Evolutionary conservation across 2,329 filamentous ascomycete species (phyloP).

Genomic region (Hypoxylon sp.): DNA sequence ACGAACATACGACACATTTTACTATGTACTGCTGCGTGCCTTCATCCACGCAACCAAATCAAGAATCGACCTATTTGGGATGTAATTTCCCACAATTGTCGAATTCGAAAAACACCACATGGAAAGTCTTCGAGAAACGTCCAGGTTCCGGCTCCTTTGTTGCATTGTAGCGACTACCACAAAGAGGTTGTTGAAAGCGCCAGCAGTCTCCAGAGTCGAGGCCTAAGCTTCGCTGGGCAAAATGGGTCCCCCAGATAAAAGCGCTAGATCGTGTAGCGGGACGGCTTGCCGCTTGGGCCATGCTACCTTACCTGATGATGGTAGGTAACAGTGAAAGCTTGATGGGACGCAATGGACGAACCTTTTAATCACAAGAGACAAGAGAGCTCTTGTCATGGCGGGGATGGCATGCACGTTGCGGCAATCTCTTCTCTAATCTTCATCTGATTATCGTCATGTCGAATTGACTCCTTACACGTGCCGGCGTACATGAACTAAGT

Average conservation of each 20-base stretch:
- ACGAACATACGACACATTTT: conserved; percentile 28
- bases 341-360: conserved; percentile 23
- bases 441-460: conserved; percentile 7
- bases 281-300: conserved; percentile 41
- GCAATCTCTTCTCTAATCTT: conserved; percentile 5
- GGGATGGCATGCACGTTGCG: not conserved
- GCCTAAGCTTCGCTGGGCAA: conserved; percentile 21
- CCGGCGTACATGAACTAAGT: conserved; percentile 12
- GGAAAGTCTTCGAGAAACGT: not conserved
- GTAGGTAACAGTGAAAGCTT: conserved; percentile 24
- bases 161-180: conserved; percentile 12
- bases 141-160: not conserved
- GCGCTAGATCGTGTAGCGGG: conserved; percentile 35
- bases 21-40: conserved; percentile 15
- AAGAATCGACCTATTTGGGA: conserved; percentile 4
- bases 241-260: conserved; percentile 23
- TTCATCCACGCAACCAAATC: conserved; percentile 8
- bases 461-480: conserved; percentile 19
- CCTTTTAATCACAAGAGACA: conserved; percentile 16
- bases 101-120: conserved; percentile 2
- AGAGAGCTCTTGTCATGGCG: conserved; percentile 2
- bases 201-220: conserved; percentile 1
- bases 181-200: conserved; percentile 6
- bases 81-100: not conserved
- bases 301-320: conserved; percentile 32